Evolutionary conservation across 2,329 filamentous ascomycete species (phyloP).

Genomic region (Monosporascus sp.): DNA sequence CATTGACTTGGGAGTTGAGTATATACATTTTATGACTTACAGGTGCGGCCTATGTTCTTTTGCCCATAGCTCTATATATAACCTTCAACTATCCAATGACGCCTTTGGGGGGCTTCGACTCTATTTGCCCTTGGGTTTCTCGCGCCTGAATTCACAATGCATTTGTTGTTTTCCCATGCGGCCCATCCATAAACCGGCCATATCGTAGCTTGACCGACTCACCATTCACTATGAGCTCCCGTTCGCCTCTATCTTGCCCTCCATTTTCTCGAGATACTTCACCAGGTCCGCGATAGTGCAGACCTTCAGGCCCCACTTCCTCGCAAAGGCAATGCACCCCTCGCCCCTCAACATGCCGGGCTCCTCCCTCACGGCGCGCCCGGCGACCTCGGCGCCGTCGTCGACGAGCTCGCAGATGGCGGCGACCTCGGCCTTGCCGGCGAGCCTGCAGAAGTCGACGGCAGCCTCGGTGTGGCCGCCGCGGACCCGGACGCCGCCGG

Average conservation of each 20-base stretch:
- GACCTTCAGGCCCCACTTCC: conserved; percentile 82
- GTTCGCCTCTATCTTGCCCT: conserved; percentile 53
- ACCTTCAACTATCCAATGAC: background rate
- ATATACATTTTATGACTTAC: background rate
- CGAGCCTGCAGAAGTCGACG: conserved; percentile 81
- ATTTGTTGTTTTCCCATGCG: no score
- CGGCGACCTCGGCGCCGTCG: conserved; percentile 68
- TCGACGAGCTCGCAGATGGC: conserved; percentile 92
- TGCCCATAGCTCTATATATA: background rate
- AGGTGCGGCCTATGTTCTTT: background rate
- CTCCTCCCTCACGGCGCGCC: conserved; percentile 57
- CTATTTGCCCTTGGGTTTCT: no score
- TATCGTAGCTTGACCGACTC: no score
- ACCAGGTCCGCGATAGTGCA: conserved; percentile 94
- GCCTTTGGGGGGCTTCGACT: background rate
- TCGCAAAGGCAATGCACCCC: conserved; percentile 81
- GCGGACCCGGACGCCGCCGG: conserved; percentile 75
- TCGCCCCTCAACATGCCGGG: conserved; percentile 91
- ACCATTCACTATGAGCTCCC: conserved; percentile 23
- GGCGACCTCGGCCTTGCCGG: conserved; percentile 70
- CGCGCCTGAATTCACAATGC: no score
- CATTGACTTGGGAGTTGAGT: background rate
- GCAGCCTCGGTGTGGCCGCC: conserved; percentile 91
- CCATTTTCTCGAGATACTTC: conserved; percentile 68
- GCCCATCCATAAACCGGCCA: conserved; percentile 2